Evolutionary conservation across 2,329 filamentous ascomycete species (phyloP).

Genomic region (Fusarium floridanum): DNA sequence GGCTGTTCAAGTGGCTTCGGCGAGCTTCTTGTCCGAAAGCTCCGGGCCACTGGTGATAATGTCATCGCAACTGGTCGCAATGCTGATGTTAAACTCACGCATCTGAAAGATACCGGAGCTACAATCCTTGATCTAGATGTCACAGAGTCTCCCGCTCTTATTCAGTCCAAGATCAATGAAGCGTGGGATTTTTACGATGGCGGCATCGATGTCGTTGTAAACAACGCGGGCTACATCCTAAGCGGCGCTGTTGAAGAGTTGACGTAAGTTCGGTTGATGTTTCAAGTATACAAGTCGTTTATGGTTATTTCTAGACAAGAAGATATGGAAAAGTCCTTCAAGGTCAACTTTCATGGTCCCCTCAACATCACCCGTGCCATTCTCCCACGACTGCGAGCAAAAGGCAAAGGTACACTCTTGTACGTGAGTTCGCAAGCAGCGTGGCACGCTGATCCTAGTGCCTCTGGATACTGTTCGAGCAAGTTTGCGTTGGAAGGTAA

Average conservation of each 20-base stretch:
- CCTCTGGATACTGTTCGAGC: conserved; percentile 48
- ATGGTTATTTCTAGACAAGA: conserved; percentile 31
- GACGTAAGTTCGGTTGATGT: conserved; percentile 21
- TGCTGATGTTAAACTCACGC: conserved; percentile 48
- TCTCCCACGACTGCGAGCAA: conserved; percentile 49
- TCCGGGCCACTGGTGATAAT: conserved; percentile 54
- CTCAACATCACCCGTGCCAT: conserved; percentile 53
- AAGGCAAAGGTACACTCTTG: conserved; percentile 48
- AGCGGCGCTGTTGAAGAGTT: conserved; percentile 45
- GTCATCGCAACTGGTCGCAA: conserved; percentile 58
- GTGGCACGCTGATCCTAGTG: conserved; percentile 50
- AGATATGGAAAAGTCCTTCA: conserved; percentile 44
- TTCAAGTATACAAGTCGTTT: accelerated
- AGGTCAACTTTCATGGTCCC: conserved; percentile 55
- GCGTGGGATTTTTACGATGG: conserved; percentile 39
- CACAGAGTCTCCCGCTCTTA: background rate
- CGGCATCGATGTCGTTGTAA: conserved; percentile 54
- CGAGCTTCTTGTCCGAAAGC: conserved; percentile 52
- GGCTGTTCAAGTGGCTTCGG: conserved; percentile 60
- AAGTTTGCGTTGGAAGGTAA: conserved; percentile 51
- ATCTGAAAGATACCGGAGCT: conserved; percentile 48
- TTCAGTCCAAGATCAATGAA: conserved; percentile 28
- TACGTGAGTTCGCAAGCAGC: conserved; percentile 54
- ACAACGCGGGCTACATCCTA: conserved; percentile 54
- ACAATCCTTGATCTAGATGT: conserved; percentile 39